These are phyloP conservation scores for Actinomortierella wolfii DNA, from an alignment of 371 early-diverging fungal species.

Conservation along the genomic window DNA sequence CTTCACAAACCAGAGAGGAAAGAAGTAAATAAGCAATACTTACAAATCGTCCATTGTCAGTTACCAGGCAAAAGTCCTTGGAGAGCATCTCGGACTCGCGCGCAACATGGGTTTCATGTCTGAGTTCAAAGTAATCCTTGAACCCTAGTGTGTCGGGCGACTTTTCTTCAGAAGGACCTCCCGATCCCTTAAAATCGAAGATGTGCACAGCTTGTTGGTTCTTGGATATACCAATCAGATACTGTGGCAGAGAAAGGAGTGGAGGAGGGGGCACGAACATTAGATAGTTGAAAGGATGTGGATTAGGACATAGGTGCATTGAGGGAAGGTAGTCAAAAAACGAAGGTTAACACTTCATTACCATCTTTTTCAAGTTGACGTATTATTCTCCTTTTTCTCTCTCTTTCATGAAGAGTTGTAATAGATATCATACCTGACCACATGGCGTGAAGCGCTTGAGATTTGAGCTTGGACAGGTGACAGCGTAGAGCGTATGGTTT, in stretches of 20 bases:
- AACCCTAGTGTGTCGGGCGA: constrained; percentile 23
- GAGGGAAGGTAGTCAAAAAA: too few relatives aligned
- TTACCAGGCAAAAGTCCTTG: constrained; percentile 64
- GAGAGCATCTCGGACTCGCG: constrained; percentile 53
- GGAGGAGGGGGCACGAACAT: too few relatives aligned
- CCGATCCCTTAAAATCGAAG: constrained; percentile 38
- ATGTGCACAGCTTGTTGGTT: constrained; percentile 34
- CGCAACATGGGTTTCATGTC: constrained; percentile 51
- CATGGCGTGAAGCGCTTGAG: constrained; percentile 42
- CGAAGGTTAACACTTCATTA: too few relatives aligned
- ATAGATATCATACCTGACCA: constrained; percentile 39
- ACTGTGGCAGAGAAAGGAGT: constrained; percentile 5
- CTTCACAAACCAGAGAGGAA: neutral
- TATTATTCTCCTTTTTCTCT: neutral
- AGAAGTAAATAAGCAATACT: constrained; percentile 15
- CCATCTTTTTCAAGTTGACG: too few relatives aligned
- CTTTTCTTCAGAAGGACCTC: constrained; percentile 26
- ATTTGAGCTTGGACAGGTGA: constrained; percentile 37
- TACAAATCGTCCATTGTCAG: constrained; percentile 52
- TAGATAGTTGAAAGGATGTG: too few relatives aligned
- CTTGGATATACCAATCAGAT: constrained; percentile 43
- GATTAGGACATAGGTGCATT: too few relatives aligned
- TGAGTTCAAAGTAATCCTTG: constrained; percentile 46
- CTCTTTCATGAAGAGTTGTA: neutral
- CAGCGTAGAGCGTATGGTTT: constrained; percentile 33